Evolutionary conservation across 2,329 filamentous ascomycete species (phyloP).

Genomic region (Ophiostoma himal-ulmi): DNA sequence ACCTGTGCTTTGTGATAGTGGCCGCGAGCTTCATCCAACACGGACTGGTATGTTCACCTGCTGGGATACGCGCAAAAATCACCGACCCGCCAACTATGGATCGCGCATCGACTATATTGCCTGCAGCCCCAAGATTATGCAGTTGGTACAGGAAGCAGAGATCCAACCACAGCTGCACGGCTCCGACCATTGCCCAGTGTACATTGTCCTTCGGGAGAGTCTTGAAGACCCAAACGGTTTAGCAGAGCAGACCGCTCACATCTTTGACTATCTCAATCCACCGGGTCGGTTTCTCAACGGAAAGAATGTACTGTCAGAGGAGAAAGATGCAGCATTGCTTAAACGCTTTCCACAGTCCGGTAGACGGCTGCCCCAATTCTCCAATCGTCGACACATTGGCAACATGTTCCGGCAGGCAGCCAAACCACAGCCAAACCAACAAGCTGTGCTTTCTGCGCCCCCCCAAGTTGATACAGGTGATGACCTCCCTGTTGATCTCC

Average conservation of each 20-base stretch:
- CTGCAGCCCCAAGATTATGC: conserved; percentile 69
- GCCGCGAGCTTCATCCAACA: conserved; percentile 71
- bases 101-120: conserved; percentile 91
- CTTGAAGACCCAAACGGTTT: conserved; percentile 42
- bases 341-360: conserved; percentile 66
- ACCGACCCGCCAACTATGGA: conserved; percentile 90
- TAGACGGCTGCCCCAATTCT: conserved; percentile 80
- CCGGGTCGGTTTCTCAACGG: conserved; percentile 64
- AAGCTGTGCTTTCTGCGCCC: background rate
- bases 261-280: conserved; percentile 74
- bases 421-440: background rate
- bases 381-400: conserved; percentile 75
- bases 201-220: conserved; percentile 61
- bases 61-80: conserved; percentile 92
- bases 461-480: background rate
- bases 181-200: conserved; percentile 95
- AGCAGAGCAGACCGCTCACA: conserved; percentile 42
- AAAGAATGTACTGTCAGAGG: background rate
- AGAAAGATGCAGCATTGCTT: conserved; percentile 10
- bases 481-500: background rate
- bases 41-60: conserved; percentile 91
- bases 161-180: conserved; percentile 93
- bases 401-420: conserved; percentile 66
- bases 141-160: conserved; percentile 62
- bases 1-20: conserved; percentile 76